phyloP scores from a whole-genome alignment of 2,329 filamentous ascomycete genomes.

The Colletotrichum graminicola region DNA sequence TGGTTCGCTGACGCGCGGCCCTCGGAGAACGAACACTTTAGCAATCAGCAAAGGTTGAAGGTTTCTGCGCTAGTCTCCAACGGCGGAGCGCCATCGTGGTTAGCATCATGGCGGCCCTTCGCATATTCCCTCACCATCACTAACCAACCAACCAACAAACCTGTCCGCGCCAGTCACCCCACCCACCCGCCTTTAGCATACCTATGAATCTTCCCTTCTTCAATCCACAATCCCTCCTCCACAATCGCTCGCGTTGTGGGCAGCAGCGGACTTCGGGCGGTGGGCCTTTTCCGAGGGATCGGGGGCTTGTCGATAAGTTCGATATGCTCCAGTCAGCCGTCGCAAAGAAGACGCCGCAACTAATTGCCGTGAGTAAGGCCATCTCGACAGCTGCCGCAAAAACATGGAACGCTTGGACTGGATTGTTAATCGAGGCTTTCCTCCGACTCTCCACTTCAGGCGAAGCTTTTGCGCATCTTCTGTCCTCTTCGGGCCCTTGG shows the following conservation, averaged over 20 bases:
- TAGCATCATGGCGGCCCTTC: conserved; percentile 30
- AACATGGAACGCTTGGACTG: conserved; percentile 18
- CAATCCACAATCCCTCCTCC: background rate
- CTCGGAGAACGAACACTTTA: conserved; percentile 13
- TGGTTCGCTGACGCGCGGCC: conserved; percentile 39
- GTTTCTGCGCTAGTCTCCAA: conserved; percentile 20
- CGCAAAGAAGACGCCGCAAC: conserved; percentile 13
- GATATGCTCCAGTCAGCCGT: background rate
- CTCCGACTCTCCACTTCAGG: conserved; percentile 31
- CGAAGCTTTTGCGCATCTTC: conserved; percentile 38
- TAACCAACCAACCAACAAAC: background rate
- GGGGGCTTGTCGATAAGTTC: background rate
- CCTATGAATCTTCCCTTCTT: background rate
- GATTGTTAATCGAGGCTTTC: conserved; percentile 15
- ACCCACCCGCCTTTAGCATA: background rate
- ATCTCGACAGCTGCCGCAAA: conserved; percentile 13
- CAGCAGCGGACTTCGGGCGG: conserved; percentile 18
- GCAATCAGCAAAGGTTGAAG: conserved; percentile 15
- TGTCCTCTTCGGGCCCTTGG: conserved; percentile 7
- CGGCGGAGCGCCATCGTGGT: conserved; percentile 36
- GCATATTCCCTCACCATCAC: conserved; percentile 7
- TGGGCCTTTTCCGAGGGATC: conserved; percentile 2
- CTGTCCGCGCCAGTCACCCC: background rate
- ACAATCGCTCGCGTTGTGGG: conserved; percentile 26
- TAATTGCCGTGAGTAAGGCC: conserved; percentile 22